Evolutionary conservation across 2,329 filamentous ascomycete genomes (phyloP).

Genomic region (Apiospora aurea): DNA sequence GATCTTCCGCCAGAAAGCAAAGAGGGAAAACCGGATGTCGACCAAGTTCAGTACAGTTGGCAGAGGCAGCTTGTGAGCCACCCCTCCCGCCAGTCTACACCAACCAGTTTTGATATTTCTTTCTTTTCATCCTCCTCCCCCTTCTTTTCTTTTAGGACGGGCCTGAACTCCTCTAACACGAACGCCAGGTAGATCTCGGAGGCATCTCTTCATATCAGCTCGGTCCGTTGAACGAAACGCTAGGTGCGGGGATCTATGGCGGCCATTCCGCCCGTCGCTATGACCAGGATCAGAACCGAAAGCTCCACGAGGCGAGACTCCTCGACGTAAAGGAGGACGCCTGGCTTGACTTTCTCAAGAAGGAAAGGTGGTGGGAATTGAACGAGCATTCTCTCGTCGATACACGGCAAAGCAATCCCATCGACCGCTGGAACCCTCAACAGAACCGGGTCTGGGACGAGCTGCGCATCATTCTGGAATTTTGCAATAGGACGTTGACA

Average conservation of each 20-base stretch:
- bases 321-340: neutral
- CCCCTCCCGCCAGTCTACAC: neutral
- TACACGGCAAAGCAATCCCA: neutral
- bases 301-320: neutral
- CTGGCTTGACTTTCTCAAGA: neutral
- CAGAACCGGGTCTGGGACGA: neutral
- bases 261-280: neutral
- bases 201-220: neutral
- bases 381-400: neutral
- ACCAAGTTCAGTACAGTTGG: neutral
- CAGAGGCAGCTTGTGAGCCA: neutral
- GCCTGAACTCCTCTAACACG: neutral
- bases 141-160: neutral
- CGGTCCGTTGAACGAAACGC: neutral
- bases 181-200: neutral
- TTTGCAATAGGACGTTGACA: neutral
- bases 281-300: neutral
- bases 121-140: too few relatives aligned
- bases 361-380: neutral
- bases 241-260: neutral
- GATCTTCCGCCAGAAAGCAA: neutral
- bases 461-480: neutral
- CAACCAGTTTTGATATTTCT: neutral
- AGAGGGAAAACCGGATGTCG: neutral
- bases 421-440: neutral